Percentiles rank a stretch among this genome's conserved stretches.
These are phyloP conservation scores for Globisporangium recalcitrans DNA, from an alignment of 352 stramenopile species.

Conservation along the genomic window DNA sequence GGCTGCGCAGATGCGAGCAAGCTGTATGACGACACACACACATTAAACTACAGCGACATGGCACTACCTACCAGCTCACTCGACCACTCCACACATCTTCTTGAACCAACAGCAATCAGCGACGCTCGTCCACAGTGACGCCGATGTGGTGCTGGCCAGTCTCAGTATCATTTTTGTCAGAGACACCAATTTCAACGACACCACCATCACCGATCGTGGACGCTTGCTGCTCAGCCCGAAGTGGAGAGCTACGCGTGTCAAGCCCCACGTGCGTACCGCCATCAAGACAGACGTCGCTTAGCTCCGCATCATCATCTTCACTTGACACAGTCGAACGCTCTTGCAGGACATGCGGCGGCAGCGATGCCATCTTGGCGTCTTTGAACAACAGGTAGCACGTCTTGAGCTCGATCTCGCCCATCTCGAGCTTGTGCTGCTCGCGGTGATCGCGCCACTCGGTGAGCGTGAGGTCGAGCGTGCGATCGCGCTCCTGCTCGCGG, in stretches of 20 bases:
- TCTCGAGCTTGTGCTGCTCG: conserved; percentile 31
- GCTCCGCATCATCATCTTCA: background rate
- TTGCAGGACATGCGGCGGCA: background rate
- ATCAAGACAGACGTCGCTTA: background rate
- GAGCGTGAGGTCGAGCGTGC: conserved; percentile 25
- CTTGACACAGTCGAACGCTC: background rate
- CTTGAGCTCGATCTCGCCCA: conserved; percentile 14
- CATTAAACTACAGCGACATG: no score
- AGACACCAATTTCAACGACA: background rate
- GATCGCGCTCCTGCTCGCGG: conserved; percentile 24
- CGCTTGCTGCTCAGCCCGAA: background rate
- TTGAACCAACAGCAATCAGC: no score
- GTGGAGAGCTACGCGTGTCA: background rate
- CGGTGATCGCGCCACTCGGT: conserved; percentile 29
- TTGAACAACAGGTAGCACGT: conserved; percentile 15
- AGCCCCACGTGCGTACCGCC: no score
- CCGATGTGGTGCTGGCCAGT: background rate
- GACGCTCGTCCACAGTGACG: background rate
- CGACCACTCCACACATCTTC: no score
- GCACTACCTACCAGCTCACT: no score
- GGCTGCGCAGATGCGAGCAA: no score
- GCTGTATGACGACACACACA: no score
- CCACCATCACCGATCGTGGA: background rate
- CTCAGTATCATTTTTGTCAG: background rate
- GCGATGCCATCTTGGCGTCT: background rate